Percentiles rank a stretch among this genome's conserved stretches.
These are phyloP conservation scores for Lyophyllum decastes DNA, from an alignment of 768 basidiomycete species.

Conservation along the genomic window DNA sequence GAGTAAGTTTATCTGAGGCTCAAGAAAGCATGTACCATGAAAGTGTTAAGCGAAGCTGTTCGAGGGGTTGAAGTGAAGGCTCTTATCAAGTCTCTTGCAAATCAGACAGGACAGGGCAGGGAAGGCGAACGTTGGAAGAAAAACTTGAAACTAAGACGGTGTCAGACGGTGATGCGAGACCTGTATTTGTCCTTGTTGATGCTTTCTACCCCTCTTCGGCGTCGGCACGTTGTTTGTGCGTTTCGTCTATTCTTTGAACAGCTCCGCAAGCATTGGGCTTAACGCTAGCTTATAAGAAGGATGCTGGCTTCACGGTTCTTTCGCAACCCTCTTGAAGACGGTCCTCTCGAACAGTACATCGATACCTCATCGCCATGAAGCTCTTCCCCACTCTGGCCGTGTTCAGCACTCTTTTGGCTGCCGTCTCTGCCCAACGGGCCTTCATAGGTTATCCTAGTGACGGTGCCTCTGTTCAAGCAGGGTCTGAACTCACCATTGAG, in stretches of 20 bases:
- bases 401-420: conserved; percentile 26
- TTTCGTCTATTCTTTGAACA: conserved; percentile 12
- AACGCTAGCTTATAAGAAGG: not conserved
- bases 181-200: not conserved
- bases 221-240: not conserved
- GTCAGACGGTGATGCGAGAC: not conserved
- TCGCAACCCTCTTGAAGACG: not conserved
- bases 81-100: not conserved
- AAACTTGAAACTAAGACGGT: too few relatives aligned
- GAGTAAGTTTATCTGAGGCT: too few relatives aligned
- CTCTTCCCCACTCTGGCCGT: not conserved
- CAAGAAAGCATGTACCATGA: too few relatives aligned
- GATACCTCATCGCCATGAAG: not conserved
- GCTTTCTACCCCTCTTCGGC: not conserved
- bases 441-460: conserved; percentile 41
- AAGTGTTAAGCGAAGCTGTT: not conserved
- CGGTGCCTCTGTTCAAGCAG: conserved; percentile 34
- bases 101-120: too few relatives aligned
- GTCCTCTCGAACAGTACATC: not conserved
- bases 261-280: not conserved
- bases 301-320: not conserved
- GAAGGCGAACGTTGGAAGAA: not conserved
- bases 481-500: conserved; percentile 41
- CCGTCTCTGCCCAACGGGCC: conserved; percentile 41
- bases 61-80: not conserved